phyloP scores from a whole-genome alignment of 805 yeast species.

The Starmerella etchellsii region DNA sequence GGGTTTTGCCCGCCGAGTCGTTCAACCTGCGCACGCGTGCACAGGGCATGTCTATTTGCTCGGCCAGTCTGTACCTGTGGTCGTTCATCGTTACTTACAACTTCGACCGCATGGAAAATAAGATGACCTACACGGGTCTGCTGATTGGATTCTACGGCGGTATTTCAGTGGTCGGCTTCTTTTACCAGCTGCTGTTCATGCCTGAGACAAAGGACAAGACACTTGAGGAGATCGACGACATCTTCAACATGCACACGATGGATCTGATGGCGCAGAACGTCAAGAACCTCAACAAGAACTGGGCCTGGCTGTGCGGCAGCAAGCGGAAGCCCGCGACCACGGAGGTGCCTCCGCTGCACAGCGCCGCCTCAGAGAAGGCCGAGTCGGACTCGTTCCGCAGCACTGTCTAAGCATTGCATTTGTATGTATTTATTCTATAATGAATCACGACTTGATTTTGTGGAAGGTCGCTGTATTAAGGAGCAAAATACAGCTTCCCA shows the following conservation, averaged over 20 bases:
- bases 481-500: too few species aligned
- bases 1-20: slow-evolving; percentile 57
- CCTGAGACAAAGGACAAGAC: slow-evolving; percentile 64
- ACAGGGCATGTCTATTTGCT: slow-evolving; percentile 50
- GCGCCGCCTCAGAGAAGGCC: not conserved
- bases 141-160: slow-evolving; percentile 58
- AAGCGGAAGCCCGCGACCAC: not conserved
- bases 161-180: slow-evolving; percentile 42
- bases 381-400: not conserved
- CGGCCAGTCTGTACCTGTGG: slow-evolving; percentile 45
- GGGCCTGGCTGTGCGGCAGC: slow-evolving; percentile 10
- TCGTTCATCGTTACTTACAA: slow-evolving; percentile 52
- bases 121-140: slow-evolving; percentile 50
- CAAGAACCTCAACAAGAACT: slow-evolving; percentile 1
- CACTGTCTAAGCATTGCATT: not conserved
- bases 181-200: slow-evolving; percentile 37
- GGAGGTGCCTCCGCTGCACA: not conserved
- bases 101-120: slow-evolving; percentile 42
- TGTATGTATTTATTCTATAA: too few species aligned
- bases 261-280: slow-evolving; percentile 22
- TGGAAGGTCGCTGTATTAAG: too few species aligned
- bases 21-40: slow-evolving; percentile 48
- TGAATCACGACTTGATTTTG: too few species aligned
- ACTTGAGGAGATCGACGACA: slow-evolving; percentile 57
- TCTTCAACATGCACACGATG: slow-evolving; percentile 39